Conservation (phyloP, 1,284 basidiomycete species). For the Melampsora larici-populina region DNA sequence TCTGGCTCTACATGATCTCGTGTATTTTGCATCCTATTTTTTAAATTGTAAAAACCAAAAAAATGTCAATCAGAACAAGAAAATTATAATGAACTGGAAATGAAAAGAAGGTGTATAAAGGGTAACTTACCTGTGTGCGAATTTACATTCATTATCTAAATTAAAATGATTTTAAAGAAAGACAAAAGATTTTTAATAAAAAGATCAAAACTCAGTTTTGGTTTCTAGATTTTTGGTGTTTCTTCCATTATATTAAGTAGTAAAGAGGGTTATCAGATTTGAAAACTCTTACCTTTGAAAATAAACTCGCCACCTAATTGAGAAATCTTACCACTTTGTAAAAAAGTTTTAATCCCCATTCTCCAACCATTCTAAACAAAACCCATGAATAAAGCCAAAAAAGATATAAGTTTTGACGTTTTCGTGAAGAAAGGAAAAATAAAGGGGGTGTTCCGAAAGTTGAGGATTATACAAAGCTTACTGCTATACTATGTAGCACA, state of each 20-base stretch:
- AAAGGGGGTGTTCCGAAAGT: background rate
- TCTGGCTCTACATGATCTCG: conserved; percentile 34
- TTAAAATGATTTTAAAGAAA: too few species aligned
- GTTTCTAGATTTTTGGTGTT: too few species aligned
- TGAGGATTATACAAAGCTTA: background rate
- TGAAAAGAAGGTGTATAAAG: background rate
- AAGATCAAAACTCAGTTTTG: too few species aligned
- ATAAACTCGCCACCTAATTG: conserved; percentile 39
- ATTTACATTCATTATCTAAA: conserved; percentile 13
- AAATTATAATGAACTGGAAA: background rate
- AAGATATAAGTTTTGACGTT: background rate
- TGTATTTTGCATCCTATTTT: conserved; percentile 25
- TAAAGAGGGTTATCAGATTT: too few species aligned
- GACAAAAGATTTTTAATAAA: too few species aligned
- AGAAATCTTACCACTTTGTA: conserved; percentile 26
- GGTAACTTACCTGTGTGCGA: conserved; percentile 29
- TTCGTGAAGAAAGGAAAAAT: background rate
- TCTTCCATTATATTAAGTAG: too few species aligned
- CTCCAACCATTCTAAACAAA: conserved; percentile 24
- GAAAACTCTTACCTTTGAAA: conserved; percentile 14
- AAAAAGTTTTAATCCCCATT: conserved; percentile 11
- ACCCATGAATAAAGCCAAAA: too few species aligned
- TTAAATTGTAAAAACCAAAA: too few species aligned
- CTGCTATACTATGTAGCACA: background rate
- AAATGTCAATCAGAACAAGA: background rate